Evolutionary conservation across 805 yeast genomes (phyloP).

Genomic region (Candida montana): DNA sequence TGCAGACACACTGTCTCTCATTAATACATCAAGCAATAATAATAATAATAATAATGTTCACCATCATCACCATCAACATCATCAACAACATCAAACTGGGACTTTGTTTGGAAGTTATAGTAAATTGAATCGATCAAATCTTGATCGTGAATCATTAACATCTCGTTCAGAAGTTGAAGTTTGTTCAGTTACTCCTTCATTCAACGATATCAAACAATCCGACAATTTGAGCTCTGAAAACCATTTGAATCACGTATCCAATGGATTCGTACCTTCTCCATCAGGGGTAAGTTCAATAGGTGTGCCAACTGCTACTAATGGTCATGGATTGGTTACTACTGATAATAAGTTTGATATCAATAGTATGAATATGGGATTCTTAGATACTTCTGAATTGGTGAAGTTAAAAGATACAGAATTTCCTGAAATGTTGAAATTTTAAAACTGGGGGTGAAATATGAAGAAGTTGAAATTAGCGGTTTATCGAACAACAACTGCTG

Average conservation of each 20-base stretch:
- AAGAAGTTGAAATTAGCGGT: no score
- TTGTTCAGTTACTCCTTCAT: conserved; percentile 35
- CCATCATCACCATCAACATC: neutral
- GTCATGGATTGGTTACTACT: neutral
- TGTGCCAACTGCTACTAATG: neutral
- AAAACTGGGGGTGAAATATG: no score
- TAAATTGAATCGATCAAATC: neutral
- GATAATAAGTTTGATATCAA: conserved; percentile 1
- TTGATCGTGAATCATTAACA: conserved; percentile 5
- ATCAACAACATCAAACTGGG: neutral
- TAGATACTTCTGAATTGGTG: conserved; percentile 3
- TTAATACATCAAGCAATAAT: neutral
- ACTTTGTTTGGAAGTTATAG: conserved; percentile 7
- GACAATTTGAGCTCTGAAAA: neutral
- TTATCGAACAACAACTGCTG: no score
- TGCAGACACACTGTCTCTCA: neutral
- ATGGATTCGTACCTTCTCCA: neutral
- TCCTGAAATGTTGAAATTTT: conserved; percentile 9
- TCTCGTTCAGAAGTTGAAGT: conserved; percentile 29
- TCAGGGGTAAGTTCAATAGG: neutral
- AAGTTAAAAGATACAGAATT: conserved; percentile 3
- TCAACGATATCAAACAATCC: conserved; percentile 30
- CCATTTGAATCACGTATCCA: neutral
- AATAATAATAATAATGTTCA: neutral
- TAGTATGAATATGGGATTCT: conserved; percentile 1